These are phyloP conservation scores for Phycomyces blakesleeanus DNA, from an alignment of 192 early-diverging fungal species.

Conservation along the genomic window DNA sequence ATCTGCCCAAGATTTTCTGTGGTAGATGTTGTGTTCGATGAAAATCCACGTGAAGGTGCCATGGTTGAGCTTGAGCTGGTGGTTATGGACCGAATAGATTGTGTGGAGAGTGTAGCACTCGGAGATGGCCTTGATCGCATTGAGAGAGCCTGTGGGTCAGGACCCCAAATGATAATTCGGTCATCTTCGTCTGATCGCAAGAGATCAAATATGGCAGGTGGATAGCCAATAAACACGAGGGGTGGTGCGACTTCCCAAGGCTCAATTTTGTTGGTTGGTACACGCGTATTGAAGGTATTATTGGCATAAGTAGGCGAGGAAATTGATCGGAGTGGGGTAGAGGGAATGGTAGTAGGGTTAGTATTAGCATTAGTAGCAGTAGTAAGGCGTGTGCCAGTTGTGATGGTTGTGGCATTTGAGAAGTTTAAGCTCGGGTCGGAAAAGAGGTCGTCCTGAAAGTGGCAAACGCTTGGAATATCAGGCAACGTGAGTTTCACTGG, in stretches of 20 bases:
- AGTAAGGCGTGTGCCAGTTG: no score
- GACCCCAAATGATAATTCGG: slow-evolving; percentile 35
- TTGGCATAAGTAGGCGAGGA: not conserved
- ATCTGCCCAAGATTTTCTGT: not conserved
- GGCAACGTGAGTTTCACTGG: slow-evolving; percentile 1
- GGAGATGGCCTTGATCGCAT: not conserved
- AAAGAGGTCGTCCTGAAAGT: slow-evolving; percentile 6
- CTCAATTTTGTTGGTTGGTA: not conserved
- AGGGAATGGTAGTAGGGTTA: not conserved
- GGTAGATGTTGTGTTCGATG: slow-evolving; percentile 7
- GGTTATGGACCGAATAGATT: not conserved
- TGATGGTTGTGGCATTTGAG: not conserved
- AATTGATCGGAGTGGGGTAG: not conserved
- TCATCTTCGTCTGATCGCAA: slow-evolving; percentile 28
- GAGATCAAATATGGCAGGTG: slow-evolving; percentile 30
- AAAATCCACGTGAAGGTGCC: slow-evolving; percentile 5
- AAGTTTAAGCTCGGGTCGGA: not conserved
- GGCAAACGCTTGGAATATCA: slow-evolving; percentile 8
- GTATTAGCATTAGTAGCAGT: not conserved
- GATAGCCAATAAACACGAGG: slow-evolving; percentile 28
- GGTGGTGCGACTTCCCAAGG: slow-evolving; percentile 17
- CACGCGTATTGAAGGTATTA: not conserved
- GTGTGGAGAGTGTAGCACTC: not conserved
- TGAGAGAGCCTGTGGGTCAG: slow-evolving; percentile 17
- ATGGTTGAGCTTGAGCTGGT: not conserved